Conservation (phyloP, 306 rosid species). For the Gynostemma pentaphyllum region DNA sequence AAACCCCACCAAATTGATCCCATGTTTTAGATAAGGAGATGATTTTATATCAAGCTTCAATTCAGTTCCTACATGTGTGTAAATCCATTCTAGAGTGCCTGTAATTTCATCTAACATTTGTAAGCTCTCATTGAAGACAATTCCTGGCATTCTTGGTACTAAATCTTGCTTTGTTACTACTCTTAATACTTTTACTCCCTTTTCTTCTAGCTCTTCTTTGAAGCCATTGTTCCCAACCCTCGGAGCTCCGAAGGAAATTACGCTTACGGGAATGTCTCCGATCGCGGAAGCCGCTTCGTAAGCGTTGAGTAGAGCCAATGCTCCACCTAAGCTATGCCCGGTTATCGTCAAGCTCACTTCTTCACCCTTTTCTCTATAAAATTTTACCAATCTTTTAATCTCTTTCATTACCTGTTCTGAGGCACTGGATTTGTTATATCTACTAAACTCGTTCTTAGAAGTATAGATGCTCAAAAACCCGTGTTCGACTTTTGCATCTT, state of each 20-base stretch:
- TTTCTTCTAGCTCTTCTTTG: constrained; percentile 30
- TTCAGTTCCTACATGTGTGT: constrained; percentile 45
- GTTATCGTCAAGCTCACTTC: constrained; percentile 57
- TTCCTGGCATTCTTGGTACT: constrained; percentile 46
- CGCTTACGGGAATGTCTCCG: constrained; percentile 31
- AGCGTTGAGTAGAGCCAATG: constrained; percentile 50
- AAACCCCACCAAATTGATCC: constrained; percentile 33
- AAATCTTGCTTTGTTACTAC: constrained; percentile 41
- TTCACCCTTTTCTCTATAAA: constrained; percentile 34
- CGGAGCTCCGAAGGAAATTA: constrained; percentile 59
- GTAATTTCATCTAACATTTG: constrained; percentile 34
- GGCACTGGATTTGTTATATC: constrained; percentile 53
- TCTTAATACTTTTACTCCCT: constrained; percentile 38
- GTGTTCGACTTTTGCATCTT: constrained; percentile 46
- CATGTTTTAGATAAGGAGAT: constrained; percentile 39
- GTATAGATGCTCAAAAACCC: constrained; percentile 44
- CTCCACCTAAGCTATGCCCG: constrained; percentile 72
- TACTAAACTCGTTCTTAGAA: constrained; percentile 32
- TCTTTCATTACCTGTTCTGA: constrained; percentile 49
- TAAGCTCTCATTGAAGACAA: constrained; percentile 38
- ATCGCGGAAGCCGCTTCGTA: constrained; percentile 32
- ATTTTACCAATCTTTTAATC: constrained; percentile 21
- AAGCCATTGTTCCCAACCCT: constrained; percentile 58
- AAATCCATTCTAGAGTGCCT: constrained; percentile 39
- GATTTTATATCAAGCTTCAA: constrained; percentile 38